Evolutionary conservation across 148 eudicot genomes (phyloP).

Genomic region (Nyssa sinensis): DNA sequence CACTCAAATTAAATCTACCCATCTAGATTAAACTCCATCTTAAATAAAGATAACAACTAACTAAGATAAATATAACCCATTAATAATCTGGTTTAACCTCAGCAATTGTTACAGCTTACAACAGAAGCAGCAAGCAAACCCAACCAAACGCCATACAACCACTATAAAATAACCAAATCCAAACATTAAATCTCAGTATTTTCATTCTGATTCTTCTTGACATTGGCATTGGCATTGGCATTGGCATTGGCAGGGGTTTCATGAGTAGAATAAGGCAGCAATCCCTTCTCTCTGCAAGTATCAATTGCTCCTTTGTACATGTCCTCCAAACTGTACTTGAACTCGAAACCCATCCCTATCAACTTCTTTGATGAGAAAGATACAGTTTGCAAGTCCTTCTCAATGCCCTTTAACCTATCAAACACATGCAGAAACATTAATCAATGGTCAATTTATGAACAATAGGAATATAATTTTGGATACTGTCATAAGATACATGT

Average conservation of each 20-base stretch:
- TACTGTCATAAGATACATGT: too few relatives aligned
- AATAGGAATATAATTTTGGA: too few relatives aligned
- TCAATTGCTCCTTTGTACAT: constrained; percentile 87
- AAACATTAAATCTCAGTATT: not conserved
- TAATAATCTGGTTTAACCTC: too few relatives aligned
- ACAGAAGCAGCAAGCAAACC: not conserved
- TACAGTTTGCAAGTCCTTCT: constrained; percentile 47
- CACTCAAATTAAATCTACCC: too few relatives aligned
- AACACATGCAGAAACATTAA: not conserved
- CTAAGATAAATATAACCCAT: too few relatives aligned
- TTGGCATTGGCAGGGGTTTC: constrained; percentile 8
- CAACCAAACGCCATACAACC: not conserved
- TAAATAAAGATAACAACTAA: too few relatives aligned
- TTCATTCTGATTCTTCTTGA: not conserved
- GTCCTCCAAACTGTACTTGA: constrained; percentile 79
- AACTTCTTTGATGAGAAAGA: constrained; percentile 75
- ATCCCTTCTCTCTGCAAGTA: constrained; percentile 72
- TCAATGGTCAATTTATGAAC: not conserved
- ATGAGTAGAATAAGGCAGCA: constrained; percentile 54
- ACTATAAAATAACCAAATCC: too few relatives aligned
- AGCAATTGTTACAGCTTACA: too few relatives aligned
- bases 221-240: constrained; percentile 4
- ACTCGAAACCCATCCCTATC: constrained; percentile 57
- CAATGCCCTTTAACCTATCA: constrained; percentile 64
- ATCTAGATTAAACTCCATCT: too few relatives aligned